Evolutionary conservation across 768 basidiomycete genomes (phyloP), one percentile per base, ranked within the genome.

Genomic region (Suillus subalutaceus): DNA sequence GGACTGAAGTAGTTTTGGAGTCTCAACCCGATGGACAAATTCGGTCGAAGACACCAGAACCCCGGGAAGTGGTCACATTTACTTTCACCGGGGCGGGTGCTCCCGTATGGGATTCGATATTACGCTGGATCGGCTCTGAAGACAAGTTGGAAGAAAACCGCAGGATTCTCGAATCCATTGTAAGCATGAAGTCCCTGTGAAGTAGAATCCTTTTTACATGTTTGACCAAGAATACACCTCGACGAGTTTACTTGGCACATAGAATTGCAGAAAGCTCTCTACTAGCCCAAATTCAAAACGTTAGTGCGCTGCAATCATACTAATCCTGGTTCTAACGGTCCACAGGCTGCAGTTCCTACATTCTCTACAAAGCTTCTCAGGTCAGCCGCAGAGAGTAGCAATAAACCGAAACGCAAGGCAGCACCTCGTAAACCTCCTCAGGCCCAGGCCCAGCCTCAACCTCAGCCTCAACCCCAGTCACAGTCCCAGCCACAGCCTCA

Each of bases 341-440:
- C 20, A 32, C 65, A 81, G 89, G 83, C 84, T 30, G 78, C 82
- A 35, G 73, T 80, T 0, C 80, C 84, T 0, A 73, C 83, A 6
- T 87, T 83, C 71, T 75, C 80, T 2, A 87, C 88, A 83, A 90
- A 84, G 67, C 74, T 79, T 4, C 80, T 92, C 43, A 89, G 87
- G 71, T 41, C 59, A 43, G 85, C 88, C 43, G 79, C 83, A 43
- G 75, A 70, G 9, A 81, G 80, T 16, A 79, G 77, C 40, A 68
- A 71, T 37, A 78, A 73, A 65, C 62, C 78, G 4, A 83, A 74
- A 68, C 78, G 84, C 52, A 79, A 73, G 65, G 55, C 79, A 0
- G 65, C 75, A 4, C 69, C 74, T 23, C 77, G 77, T 26, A 82
- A 80, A 69, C 67, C 69, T 52, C 62, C 6, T 58, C 70, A 59